Evolutionary conservation across 352 stramenopile genomes (phyloP), one percentile per base, ranked within the genome.

Genomic region (Globisporangium camurandrum): DNA sequence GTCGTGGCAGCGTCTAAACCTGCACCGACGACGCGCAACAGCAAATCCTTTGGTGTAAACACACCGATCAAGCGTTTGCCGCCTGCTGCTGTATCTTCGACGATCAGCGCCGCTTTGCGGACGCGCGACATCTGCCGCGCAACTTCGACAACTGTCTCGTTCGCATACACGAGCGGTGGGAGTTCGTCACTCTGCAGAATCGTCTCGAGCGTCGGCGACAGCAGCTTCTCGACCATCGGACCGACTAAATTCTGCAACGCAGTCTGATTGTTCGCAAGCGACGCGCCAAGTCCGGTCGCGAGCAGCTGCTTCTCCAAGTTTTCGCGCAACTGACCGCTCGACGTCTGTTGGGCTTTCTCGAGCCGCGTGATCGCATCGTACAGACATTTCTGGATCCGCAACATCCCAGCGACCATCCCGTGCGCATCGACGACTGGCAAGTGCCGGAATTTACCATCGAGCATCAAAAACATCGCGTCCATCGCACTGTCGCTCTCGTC

Each of bases 321-420:
- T 42, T 86, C 70, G 8, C 75, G 78, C 9, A 92, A 66, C 23
- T 67, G 75, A 0, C 78, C 77, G 36, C 78, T 92, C 7, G 80
- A 88, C 8, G 74, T 72, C 30, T 88, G 71, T 61, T 83, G 77
- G 4, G 83, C 83, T 55, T 91, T 97, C 58, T 99, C 97, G 6
- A 99, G 78, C 39, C 97, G 96, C 17, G 77, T 91, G 60, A 99
- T 98, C 2, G 95, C 95, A 63, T 99, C 96, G 75, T 99, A 98
- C 53, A 99, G 62, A 56, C 97, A 99, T 64, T 99, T 98, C 33
- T 97, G 95, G 61, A 99, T 99, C 45, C 98, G 94, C 31, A 99
- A 76, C 71, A 99, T 88, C 34, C 97, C 97, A 9, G 94, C 86
- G 9, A 99, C 93, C 59, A 88, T 91, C 10, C 83, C 80, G 24